Conservation (phyloP, 176 grass and related monocot species). For the Dendrocalamus sinicus region DNA sequence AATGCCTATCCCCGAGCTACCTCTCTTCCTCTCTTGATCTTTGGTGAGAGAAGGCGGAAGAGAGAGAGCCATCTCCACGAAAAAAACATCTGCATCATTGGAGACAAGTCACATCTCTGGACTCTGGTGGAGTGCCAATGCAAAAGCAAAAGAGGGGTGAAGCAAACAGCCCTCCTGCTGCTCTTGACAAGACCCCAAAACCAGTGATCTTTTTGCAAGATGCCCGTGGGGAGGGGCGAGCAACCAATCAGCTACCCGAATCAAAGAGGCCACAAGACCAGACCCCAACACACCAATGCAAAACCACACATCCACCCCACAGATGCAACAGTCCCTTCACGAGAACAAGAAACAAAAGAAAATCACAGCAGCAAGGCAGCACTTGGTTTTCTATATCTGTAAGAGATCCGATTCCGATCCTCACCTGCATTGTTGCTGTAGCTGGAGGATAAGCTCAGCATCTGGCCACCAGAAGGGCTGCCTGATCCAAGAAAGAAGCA, state of each 20-base stretch:
- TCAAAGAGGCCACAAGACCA: neutral
- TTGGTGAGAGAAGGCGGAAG: neutral
- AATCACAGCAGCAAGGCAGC: neutral
- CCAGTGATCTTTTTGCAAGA: slow-evolving; percentile 16
- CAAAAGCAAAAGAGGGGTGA: neutral
- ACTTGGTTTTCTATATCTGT: too few species aligned
- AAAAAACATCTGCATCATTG: slow-evolving; percentile 15
- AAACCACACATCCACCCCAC: neutral
- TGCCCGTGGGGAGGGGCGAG: neutral
- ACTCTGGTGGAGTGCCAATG: neutral
- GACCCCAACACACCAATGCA: neutral
- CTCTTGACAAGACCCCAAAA: slow-evolving; percentile 8
- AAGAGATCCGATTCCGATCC: neutral
- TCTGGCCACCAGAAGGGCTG: neutral
- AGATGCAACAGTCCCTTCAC: slow-evolving; percentile 19
- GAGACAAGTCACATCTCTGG: neutral
- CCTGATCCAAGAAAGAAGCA: slow-evolving; percentile 11
- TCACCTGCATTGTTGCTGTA: neutral
- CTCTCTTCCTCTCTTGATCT: neutral
- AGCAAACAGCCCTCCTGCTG: neutral
- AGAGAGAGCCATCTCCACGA: neutral
- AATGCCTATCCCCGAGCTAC: neutral
- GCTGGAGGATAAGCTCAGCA: slow-evolving; percentile 7
- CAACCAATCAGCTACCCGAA: neutral
- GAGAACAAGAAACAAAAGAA: neutral